phyloP scores from a whole-genome alignment of 73 alveolate species.

The Paramecium pentaurelia region DNA sequence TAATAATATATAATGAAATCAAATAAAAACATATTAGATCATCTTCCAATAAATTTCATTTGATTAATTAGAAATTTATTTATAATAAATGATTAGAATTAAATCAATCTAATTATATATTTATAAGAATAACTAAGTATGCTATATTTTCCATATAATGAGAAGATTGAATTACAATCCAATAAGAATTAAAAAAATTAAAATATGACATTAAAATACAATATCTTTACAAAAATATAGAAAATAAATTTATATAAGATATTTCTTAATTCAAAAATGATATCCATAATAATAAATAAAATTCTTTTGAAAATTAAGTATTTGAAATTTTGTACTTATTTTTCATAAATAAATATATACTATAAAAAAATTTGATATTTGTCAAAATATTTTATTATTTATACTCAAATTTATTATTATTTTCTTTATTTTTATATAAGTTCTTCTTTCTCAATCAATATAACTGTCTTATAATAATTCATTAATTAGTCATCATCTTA shows the following conservation, averaged over 20 bases:
- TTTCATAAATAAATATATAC: no score
- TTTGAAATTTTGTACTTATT: not conserved
- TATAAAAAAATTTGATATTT: no score
- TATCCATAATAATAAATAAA: no score
- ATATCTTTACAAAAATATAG: no score
- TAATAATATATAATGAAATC: not conserved
- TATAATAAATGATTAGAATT: not conserved
- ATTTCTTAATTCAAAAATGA: no score
- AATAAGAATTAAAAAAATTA: no score
- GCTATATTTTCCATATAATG: no score
- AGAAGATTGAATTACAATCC: no score
- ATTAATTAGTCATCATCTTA: not conserved
- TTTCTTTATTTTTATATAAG: not conserved
- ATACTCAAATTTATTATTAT: not conserved
- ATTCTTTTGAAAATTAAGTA: no score
- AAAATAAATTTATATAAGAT: no score
- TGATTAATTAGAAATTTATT: no score
- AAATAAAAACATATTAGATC: not conserved
- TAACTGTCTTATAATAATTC: not conserved
- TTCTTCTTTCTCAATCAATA: not conserved
- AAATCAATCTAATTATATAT: not conserved
- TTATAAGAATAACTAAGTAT: not conserved
- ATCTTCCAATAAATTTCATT: not conserved
- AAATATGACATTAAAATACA: no score
- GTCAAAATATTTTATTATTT: not conserved